These are phyloP conservation scores for Chaetomium sp. DNA, from an alignment of 2,329 filamentous ascomycete genomes.

Conservation along the genomic window DNA sequence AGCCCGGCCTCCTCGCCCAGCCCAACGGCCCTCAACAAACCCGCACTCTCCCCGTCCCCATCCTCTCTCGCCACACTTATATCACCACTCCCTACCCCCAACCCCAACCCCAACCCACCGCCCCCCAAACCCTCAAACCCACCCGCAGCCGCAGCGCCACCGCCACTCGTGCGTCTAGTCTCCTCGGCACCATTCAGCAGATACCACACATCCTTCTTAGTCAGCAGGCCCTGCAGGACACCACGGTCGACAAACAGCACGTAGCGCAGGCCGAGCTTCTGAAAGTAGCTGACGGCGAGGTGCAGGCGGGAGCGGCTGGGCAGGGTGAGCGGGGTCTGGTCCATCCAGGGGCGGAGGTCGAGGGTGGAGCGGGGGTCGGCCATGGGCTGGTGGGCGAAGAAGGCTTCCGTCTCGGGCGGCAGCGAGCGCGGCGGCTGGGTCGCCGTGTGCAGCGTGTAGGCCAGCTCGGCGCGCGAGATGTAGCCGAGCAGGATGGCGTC, in stretches of 20 bases:
- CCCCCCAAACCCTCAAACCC: background rate
- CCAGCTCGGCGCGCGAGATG: constrained; percentile 87
- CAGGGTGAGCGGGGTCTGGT: constrained; percentile 93
- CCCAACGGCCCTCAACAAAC: constrained; percentile 29
- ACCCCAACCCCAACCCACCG: background rate
- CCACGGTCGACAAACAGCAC: constrained; percentile 85
- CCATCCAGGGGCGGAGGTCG: constrained; percentile 96
- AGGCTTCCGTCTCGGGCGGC: constrained; percentile 72
- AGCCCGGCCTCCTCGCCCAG: constrained; percentile 26
- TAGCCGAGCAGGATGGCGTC: constrained; percentile 85
- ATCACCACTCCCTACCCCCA: background rate
- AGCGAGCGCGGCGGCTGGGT: constrained; percentile 60
- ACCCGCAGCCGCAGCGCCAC: background rate
- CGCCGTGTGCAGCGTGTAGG: constrained; percentile 73
- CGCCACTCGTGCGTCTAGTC: constrained; percentile 46
- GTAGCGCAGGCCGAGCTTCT: constrained; percentile 89
- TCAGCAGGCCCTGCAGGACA: constrained; percentile 79
- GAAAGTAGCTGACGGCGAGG: constrained; percentile 90
- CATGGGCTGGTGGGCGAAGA: constrained; percentile 81
- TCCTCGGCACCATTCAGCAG: constrained; percentile 79
- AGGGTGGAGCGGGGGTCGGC: constrained; percentile 76
- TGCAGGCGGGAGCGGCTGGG: constrained; percentile 75
- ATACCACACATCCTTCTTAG: constrained; percentile 97
- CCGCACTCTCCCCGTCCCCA: constrained; percentile 33
- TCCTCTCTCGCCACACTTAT: constrained; percentile 29